phyloP scores from a whole-genome alignment of 1,139 yeast species.

The Arxiozyma bovina region DNA sequence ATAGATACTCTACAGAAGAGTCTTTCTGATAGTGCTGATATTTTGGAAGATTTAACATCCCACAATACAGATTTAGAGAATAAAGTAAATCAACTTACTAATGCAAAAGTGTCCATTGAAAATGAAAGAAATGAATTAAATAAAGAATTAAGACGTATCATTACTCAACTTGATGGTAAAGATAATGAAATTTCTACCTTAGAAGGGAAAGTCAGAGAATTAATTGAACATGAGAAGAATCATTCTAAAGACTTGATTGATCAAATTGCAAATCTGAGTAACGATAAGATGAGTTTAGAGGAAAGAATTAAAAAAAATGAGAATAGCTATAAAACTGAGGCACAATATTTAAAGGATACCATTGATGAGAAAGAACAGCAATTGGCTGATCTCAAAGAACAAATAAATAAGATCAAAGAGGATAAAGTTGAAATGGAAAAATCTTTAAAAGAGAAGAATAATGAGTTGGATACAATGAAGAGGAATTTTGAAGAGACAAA shows the following conservation, averaged over 20 bases:
- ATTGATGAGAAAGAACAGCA: conserved; percentile 5
- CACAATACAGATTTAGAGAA: conserved; percentile 9
- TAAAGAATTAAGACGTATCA: conserved; percentile 3
- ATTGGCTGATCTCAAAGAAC: conserved; percentile 5
- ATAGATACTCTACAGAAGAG: conserved; percentile 8
- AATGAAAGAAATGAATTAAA: neutral
- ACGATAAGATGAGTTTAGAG: conserved; percentile 5
- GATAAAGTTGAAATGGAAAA: conserved; percentile 1
- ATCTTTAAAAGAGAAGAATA: conserved; percentile 9
- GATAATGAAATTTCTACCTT: conserved; percentile 5
- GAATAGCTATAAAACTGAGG: conserved; percentile 4
- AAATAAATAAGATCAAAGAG: conserved; percentile 9
- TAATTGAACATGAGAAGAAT: conserved; percentile 3
- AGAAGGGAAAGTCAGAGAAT: conserved; percentile 1
- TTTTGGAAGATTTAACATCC: conserved; percentile 2
- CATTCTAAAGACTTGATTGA: conserved; percentile 5
- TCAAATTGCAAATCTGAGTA: conserved; percentile 6
- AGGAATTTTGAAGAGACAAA: conserved; percentile 18
- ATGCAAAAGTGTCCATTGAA: neutral
- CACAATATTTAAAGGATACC: neutral
- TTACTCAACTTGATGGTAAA: conserved; percentile 2
- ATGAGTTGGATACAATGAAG: conserved; percentile 11
- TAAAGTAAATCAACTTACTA: conserved; percentile 4
- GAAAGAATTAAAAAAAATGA: conserved; percentile 19
- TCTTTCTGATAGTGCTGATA: conserved; percentile 4